Evolutionary conservation across 805 yeast genomes (phyloP).

Genomic region (Grigorovia yakushimaensis): DNA sequence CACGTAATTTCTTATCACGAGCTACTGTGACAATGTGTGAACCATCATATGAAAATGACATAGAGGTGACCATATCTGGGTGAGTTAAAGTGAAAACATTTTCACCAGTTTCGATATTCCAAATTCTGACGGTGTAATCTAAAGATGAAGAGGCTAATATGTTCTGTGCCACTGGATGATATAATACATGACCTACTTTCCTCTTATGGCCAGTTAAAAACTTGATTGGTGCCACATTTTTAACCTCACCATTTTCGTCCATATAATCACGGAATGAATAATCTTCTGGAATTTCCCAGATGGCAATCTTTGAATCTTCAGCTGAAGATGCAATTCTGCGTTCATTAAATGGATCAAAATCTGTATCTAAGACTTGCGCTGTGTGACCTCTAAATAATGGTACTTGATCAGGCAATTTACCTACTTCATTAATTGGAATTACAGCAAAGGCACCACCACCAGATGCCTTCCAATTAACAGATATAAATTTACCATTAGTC

Average conservation of each 20-base stretch:
- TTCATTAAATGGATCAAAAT: conserved; percentile 85
- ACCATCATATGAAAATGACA: conserved; percentile 87
- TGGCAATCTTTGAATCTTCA: conserved; percentile 68
- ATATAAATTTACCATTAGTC: conserved; percentile 74
- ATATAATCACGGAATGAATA: conserved; percentile 59
- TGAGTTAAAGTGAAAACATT: conserved; percentile 68
- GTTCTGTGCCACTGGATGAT: conserved; percentile 81
- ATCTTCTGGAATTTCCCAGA: conserved; percentile 83
- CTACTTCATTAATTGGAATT: conserved; percentile 74
- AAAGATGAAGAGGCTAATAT: conserved; percentile 84
- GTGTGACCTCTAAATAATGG: conserved; percentile 94
- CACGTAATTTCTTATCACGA: conserved; percentile 80
- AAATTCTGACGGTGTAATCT: conserved; percentile 83
- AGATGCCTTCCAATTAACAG: conserved; percentile 87
- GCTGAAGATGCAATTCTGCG: conserved; percentile 68
- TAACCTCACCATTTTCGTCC: conserved; percentile 45
- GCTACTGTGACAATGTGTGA: conserved; percentile 77
- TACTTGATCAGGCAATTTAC: conserved; percentile 87
- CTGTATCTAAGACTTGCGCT: conserved; percentile 91
- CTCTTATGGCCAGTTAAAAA: conserved; percentile 77
- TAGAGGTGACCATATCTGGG: conserved; percentile 85
- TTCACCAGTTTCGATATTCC: conserved; percentile 77
- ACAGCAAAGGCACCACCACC: conserved; percentile 98
- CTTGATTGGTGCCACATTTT: conserved; percentile 63
- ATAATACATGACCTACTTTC: conserved; percentile 86